These are phyloP conservation scores for Entomortierella lignicola DNA, from an alignment of 192 early-diverging fungal genomes.

Conservation along the genomic window DNA sequence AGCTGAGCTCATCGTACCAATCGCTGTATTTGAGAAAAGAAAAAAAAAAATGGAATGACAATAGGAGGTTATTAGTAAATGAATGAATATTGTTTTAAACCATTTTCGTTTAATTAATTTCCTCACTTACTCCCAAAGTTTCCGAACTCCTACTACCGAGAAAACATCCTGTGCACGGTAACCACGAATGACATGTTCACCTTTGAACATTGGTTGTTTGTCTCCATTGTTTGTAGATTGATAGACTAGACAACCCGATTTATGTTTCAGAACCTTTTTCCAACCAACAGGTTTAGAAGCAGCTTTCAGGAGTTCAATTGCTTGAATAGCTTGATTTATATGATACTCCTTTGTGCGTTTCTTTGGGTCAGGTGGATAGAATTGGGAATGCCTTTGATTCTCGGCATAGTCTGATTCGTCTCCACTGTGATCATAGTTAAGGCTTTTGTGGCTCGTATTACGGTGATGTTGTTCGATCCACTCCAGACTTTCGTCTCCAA, in stretches of 20 bases:
- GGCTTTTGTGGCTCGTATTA: constrained; percentile 9
- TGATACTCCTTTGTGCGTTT: constrained; percentile 54
- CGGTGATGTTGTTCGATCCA: constrained; percentile 49
- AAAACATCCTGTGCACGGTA: constrained; percentile 64
- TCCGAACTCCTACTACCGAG: constrained; percentile 65
- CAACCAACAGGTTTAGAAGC: constrained; percentile 56
- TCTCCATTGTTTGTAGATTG: constrained; percentile 58
- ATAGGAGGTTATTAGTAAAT: not conserved
- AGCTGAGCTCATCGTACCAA: constrained; percentile 51
- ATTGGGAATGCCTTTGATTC: constrained; percentile 20
- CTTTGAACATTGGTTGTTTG: constrained; percentile 66
- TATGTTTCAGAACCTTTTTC: constrained; percentile 66
- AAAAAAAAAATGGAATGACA: constrained; percentile 1
- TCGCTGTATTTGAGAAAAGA: constrained; percentile 34
- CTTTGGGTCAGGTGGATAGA: constrained; percentile 34
- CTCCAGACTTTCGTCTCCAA: constrained; percentile 26
- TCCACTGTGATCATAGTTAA: constrained; percentile 23
- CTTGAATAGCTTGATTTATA: constrained; percentile 62
- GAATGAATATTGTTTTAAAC: too few relatives aligned
- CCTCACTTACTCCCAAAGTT: constrained; percentile 62
- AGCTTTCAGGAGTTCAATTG: constrained; percentile 58
- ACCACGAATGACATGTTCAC: constrained; percentile 60
- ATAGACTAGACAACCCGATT: constrained; percentile 63
- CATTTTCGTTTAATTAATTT: not conserved
- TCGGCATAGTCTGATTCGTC: constrained; percentile 45